Conservation (phyloP, 2,329 filamentous ascomycete genomes). For the Penicillium sp. region DNA sequence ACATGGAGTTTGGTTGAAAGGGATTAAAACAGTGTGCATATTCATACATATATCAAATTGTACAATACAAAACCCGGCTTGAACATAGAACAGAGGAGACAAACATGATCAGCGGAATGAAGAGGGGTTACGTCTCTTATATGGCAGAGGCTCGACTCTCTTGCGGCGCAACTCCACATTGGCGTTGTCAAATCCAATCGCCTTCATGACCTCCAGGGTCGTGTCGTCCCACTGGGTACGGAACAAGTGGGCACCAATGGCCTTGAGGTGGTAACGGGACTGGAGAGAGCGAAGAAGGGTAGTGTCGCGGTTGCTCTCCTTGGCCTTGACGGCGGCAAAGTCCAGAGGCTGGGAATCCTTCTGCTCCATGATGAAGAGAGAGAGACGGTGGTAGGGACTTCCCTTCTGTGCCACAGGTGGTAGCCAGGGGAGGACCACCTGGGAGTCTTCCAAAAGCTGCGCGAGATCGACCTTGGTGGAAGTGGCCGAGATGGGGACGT, state of each 20-base stretch:
- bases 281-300: slow-evolving; percentile 76
- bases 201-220: slow-evolving; percentile 82
- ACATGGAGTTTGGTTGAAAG: slow-evolving; percentile 29
- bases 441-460: slow-evolving; percentile 57
- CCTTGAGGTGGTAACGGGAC: slow-evolving; percentile 64
- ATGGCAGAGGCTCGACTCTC: slow-evolving; percentile 66
- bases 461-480: slow-evolving; percentile 63
- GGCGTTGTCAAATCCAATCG: slow-evolving; percentile 69
- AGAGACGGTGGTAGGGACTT: slow-evolving; percentile 83
- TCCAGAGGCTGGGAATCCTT: slow-evolving; percentile 60
- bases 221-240: slow-evolving; percentile 84
- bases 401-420: slow-evolving; percentile 88
- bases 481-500: slow-evolving; percentile 63
- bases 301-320: slow-evolving; percentile 55
- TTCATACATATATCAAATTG: slow-evolving; percentile 44
- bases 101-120: slow-evolving; percentile 41
- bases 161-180: slow-evolving; percentile 82
- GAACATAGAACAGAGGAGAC: slow-evolving; percentile 21
- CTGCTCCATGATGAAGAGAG: slow-evolving; percentile 81
- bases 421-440: slow-evolving; percentile 76
- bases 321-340: slow-evolving; percentile 54
- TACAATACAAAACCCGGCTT: slow-evolving; percentile 38
- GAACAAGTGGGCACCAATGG: slow-evolving; percentile 85
- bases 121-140: slow-evolving; percentile 57
- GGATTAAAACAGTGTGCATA: slow-evolving; percentile 33